phyloP scores from a whole-genome alignment of 345 rosid species.

The Microthlaspi erraticum region DNA sequence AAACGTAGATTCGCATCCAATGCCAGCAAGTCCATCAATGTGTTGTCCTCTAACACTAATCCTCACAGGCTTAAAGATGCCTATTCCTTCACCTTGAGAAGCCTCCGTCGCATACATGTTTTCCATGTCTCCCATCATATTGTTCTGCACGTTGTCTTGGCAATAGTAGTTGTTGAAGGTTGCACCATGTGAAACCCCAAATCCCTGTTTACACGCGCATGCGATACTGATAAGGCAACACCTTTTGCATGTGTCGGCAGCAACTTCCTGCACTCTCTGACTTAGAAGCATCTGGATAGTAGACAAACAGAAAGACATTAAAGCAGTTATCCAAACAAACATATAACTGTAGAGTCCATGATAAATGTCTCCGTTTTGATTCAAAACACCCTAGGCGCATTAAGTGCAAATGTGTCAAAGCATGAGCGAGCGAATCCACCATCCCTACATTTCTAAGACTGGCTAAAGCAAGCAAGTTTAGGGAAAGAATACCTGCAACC shows the following conservation, averaged over 20 bases:
- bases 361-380: slow-evolving; percentile 1
- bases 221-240: slow-evolving; percentile 72
- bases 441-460: slow-evolving; percentile 12
- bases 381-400: background rate
- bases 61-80: slow-evolving; percentile 80
- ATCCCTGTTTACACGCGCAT: slow-evolving; percentile 86
- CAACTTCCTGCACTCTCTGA: slow-evolving; percentile 87
- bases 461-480: slow-evolving; percentile 22
- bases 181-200: slow-evolving; percentile 68
- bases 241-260: slow-evolving; percentile 83
- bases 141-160: slow-evolving; percentile 76
- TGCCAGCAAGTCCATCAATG: slow-evolving; percentile 96
- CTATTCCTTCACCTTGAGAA: slow-evolving; percentile 75
- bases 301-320: slow-evolving; percentile 34
- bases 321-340: slow-evolving; percentile 27
- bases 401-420: slow-evolving; percentile 10
- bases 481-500: slow-evolving; percentile 76
- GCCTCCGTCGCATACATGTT: slow-evolving; percentile 72
- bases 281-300: slow-evolving; percentile 83
- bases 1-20: slow-evolving; percentile 84
- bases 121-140: slow-evolving; percentile 59
- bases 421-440: slow-evolving; percentile 15
- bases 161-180: slow-evolving; percentile 60
- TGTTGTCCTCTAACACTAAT: slow-evolving; percentile 83
- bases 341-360: background rate